A percentile compares a stretch with the other conserved stretches of the same genome.
Evolutionary conservation across 164 flowering plant genomes (phyloP).

Genomic region (Akebia trifoliata): DNA sequence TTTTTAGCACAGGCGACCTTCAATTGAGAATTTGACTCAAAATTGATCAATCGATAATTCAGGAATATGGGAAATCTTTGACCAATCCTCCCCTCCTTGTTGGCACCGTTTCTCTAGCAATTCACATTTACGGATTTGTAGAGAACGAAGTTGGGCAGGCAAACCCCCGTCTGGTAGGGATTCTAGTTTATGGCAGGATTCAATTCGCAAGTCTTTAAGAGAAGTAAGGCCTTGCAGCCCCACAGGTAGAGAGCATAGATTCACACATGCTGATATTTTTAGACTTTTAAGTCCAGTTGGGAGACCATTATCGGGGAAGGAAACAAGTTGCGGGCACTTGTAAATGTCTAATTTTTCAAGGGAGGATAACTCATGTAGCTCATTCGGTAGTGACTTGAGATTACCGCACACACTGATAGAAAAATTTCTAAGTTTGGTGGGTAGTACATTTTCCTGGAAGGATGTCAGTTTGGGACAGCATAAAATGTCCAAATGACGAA

Average conservation of each 20-base stretch:
- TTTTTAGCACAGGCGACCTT: too few relatives aligned
- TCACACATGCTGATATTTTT: too few relatives aligned
- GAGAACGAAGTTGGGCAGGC: background rate
- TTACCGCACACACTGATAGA: too few relatives aligned
- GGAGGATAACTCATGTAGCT: too few relatives aligned
- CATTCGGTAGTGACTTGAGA: too few relatives aligned
- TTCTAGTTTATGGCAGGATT: background rate
- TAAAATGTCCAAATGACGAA: background rate
- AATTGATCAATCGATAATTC: background rate
- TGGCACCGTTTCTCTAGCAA: background rate
- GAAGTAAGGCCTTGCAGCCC: constrained; percentile 8
- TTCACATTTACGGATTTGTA: background rate
- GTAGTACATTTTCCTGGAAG: too few relatives aligned
- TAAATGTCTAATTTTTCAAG: too few relatives aligned
- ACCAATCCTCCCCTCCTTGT: background rate
- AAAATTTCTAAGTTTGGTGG: too few relatives aligned
- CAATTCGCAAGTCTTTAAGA: constrained; percentile 3
- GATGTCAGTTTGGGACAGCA: background rate
- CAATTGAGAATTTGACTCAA: too few relatives aligned
- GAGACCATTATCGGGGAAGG: constrained; percentile 4
- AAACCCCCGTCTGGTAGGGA: constrained; percentile 2
- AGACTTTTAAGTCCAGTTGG: too few relatives aligned
- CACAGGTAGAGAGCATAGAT: too few relatives aligned
- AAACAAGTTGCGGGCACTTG: background rate
- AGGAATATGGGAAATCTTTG: background rate